Evolutionary conservation across 495 filamentous ascomycete genomes (phyloP).

Genomic region (Entonaema liquescens): DNA sequence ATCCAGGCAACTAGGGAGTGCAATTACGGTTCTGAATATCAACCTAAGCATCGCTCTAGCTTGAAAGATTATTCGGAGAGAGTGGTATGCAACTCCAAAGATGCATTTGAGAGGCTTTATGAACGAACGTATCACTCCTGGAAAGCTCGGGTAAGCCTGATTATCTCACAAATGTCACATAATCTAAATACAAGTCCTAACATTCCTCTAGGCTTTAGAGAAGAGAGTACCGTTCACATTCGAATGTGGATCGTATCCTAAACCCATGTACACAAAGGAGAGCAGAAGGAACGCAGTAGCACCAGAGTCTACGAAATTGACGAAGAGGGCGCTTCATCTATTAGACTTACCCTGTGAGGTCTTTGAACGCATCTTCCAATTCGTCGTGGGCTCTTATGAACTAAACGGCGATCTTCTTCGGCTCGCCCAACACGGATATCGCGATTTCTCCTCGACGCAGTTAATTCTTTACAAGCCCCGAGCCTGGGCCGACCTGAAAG

Average conservation of each 20-base stretch:
- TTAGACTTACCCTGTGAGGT: neutral
- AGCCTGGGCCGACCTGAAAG: neutral
- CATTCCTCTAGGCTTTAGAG: neutral
- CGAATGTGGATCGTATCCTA: neutral
- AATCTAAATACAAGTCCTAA: neutral
- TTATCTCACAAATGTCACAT: neutral
- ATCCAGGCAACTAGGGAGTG: neutral
- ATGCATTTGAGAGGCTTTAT: neutral
- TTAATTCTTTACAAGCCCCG: slow-evolving; percentile 1
- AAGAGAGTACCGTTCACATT: neutral
- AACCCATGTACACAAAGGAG: neutral
- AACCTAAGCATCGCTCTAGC: neutral
- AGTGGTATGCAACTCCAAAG: neutral
- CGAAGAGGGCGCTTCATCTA: neutral
- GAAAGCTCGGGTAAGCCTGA: neutral
- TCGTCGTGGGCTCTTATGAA: neutral
- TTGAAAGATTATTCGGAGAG: neutral
- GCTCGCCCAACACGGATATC: neutral
- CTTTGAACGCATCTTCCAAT: neutral
- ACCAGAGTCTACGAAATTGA: neutral
- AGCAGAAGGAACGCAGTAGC: too few species aligned
- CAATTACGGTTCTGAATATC: neutral
- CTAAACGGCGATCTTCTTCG: neutral
- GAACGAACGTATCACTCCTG: neutral
- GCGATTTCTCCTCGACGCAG: neutral